Percentiles rank a stretch among this genome's conserved stretches.
Evolutionary conservation across 108 stramenopile species (phyloP).

Genomic region (Skeletonema grethae): DNA sequence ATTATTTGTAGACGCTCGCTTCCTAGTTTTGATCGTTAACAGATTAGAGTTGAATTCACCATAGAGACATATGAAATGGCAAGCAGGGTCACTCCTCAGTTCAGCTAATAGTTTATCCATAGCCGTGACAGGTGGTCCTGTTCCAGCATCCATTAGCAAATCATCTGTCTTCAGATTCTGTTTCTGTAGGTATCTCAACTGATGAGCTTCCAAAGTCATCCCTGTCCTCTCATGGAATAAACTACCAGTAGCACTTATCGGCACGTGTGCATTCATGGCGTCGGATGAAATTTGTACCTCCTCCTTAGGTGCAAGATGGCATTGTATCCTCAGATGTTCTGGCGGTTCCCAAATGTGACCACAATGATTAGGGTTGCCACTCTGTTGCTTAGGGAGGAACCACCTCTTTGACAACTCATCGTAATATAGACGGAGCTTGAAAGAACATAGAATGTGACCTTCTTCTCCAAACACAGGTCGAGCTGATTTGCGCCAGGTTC

Average conservation of each 20-base stretch:
- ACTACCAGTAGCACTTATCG: background rate
- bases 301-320: too few relatives aligned
- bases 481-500: too few relatives aligned
- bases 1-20: background rate
- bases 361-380: background rate
- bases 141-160: background rate
- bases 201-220: background rate
- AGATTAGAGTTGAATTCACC: background rate
- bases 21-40: background rate
- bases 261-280: background rate
- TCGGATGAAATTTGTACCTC: background rate
- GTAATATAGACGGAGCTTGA: background rate
- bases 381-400: constrained; percentile 2
- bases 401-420: background rate
- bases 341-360: background rate
- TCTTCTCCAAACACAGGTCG: too few relatives aligned
- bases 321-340: background rate
- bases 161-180: background rate
- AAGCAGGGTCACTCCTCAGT: too few relatives aligned
- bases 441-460: too few relatives aligned
- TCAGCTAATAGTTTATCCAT: too few relatives aligned
- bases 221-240: background rate
- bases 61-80: too few relatives aligned
- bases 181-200: background rate
- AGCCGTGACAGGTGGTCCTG: too few relatives aligned